Base-by-base conservation (phyloP, 805 yeast genomes). In the Ogataea parapolymorpha region DNA sequence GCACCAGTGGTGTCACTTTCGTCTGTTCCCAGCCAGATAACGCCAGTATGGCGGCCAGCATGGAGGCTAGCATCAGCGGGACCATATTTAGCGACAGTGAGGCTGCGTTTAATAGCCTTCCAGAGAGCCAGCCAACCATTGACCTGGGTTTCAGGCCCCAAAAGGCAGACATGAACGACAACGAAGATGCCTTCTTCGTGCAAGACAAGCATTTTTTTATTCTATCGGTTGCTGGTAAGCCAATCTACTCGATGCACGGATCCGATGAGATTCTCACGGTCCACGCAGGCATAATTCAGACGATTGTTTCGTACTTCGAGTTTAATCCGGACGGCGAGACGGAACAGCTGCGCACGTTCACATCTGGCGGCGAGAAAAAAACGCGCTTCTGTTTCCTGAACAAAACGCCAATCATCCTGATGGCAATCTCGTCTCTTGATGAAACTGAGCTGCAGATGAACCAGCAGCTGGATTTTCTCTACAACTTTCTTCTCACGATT, bases 191-290 rank as follows among this genome's bases (percentile, higher is more conserved):
- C 22, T 71, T 72, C 45, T 60, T 68, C 27, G 32, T 48, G 3
- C 58, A 61, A 20, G 63, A 62, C 32, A 88, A 87, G 58, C 95
- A 88, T 45, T 85, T 83, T 55, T 83, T 86, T 51, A 76, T 89
- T 3, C 66, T 89, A 8, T 85, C 95, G 0, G 67, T 80, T 2
- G 95, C 96, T 1, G 96, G 96, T 0, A 89, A 89, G 58, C 95
- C 95, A 2, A 82, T 89, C 5, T 89, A 83, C 61, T 77, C 95
- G 2, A 68, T 82, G 71, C 77, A 80, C 56, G 95, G 93, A 2
- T 66, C 78, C 2, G 90, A 85, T 39, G 81, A 79, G 26, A 61
- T 79, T 12, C 68, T 83, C 2, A 64, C 85, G 32, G 82, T 87
- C 0, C 82, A 83, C 53, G 78, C 83, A 67, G 96, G 95, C 1